Evolutionary conservation across 1,139 yeast genomes (phyloP).

Genomic region (Magnusiomyces ingens): DNA sequence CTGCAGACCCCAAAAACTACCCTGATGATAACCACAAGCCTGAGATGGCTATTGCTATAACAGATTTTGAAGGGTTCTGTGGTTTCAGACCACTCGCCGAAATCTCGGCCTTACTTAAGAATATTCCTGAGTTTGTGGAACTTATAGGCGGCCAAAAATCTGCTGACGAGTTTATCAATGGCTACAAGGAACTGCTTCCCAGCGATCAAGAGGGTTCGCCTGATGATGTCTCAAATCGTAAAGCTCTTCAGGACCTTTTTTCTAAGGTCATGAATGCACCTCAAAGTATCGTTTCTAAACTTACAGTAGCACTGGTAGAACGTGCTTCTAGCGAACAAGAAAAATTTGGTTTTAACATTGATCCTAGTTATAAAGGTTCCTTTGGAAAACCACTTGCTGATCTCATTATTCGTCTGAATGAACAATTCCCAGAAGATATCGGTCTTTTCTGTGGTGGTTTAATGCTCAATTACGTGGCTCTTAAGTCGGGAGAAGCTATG

Average conservation of each 20-base stretch:
- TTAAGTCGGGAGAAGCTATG: conserved; percentile 93
- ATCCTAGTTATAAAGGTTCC: background rate
- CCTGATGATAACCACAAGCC: conserved; percentile 99
- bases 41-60: conserved; percentile 97
- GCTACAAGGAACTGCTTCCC: conserved; percentile 34
- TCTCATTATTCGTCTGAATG: conserved; percentile 66
- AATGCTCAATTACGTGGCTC: conserved; percentile 76
- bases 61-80: conserved; percentile 94
- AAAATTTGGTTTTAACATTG: conserved; percentile 32
- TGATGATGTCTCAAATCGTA: conserved; percentile 41
- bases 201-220: conserved; percentile 43
- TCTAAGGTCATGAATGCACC: conserved; percentile 75
- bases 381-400: conserved; percentile 43
- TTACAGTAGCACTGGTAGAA: conserved; percentile 55
- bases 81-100: conserved; percentile 90
- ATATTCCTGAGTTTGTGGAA: conserved; percentile 67
- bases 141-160: conserved; percentile 57
- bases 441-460: conserved; percentile 96
- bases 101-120: conserved; percentile 56
- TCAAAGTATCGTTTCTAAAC: conserved; percentile 45
- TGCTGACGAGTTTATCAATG: conserved; percentile 41
- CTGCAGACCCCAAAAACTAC: conserved; percentile 81
- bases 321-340: conserved; percentile 44
- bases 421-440: conserved; percentile 86
- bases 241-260: conserved; percentile 66